Evolutionary conservation across 1,284 basidiomycete genomes (phyloP).

Genomic region (Marasmius tenuissimus): DNA sequence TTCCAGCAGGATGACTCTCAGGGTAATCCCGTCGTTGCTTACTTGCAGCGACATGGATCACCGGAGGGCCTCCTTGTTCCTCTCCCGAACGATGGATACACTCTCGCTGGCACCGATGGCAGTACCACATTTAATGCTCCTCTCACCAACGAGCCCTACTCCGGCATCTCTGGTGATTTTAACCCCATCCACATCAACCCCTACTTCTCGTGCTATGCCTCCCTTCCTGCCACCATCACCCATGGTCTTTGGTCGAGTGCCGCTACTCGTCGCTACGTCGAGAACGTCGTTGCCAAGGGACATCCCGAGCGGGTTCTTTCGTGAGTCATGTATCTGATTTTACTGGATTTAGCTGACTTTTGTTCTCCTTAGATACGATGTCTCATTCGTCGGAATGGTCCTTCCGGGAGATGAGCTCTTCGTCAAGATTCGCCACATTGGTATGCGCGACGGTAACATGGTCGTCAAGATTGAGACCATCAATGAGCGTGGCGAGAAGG

Average conservation of each 20-base stretch:
- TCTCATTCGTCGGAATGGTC: constrained; percentile 96
- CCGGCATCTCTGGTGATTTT: constrained; percentile 95
- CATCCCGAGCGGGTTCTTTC: constrained; percentile 87
- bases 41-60: constrained; percentile 88
- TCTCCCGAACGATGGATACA: constrained; percentile 86
- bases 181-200: constrained; percentile 99
- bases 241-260: constrained; percentile 98
- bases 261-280: constrained; percentile 90
- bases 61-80: constrained; percentile 77
- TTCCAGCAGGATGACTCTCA: constrained; percentile 86
- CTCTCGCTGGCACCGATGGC: constrained; percentile 60
- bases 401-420: constrained; percentile 89
- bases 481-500: constrained; percentile 87
- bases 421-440: constrained; percentile 88
- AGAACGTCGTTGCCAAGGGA: constrained; percentile 93
- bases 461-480: constrained; percentile 89
- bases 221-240: constrained; percentile 94
- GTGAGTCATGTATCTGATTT: constrained; percentile 43
- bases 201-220: constrained; percentile 94
- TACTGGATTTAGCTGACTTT: constrained; percentile 12
- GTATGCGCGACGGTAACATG: constrained; percentile 92
- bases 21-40: constrained; percentile 93
- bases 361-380: constrained; percentile 67
- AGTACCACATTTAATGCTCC: constrained; percentile 74
- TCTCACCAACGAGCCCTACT: constrained; percentile 93